Evolutionary conservation across 768 basidiomycete genomes (phyloP), one percentile per base, ranked within the genome.

Genomic region (Kwoniella sp.): DNA sequence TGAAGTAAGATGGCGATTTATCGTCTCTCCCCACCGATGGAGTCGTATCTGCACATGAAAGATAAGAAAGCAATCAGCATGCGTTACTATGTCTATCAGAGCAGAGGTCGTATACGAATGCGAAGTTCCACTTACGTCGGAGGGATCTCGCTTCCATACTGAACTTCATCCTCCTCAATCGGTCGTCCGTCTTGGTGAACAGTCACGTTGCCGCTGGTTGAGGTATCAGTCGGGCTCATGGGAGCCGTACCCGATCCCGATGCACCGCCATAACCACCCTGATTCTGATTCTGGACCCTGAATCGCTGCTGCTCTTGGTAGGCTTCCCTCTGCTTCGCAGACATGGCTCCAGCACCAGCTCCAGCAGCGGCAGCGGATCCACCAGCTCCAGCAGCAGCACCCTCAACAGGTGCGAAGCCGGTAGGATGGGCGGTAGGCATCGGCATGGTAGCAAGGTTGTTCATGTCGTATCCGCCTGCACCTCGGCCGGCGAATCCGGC

Each of bases 61-160:
- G 28, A 28, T 13, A 58, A 26, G 22, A 28, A 34, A 17, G 26
- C 22, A 37, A 37, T 56, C 59, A 61, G 31, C 41, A 22, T 20
- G 15, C 20, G 23, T n/a, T 28, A 2, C 20, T 55, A 51, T 54
- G 2, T 41, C 23, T 9, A 25, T 22, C 17, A 23, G 11, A n/a
- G n/a, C n/a, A n/a, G n/a, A n/a, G n/a, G n/a, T n/a, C n/a, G n/a
- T n/a, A n/a, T n/a, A n/a, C n/a, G n/a, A n/a, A n/a, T n/a, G n/a
- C n/a, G n/a, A n/a, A n/a, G n/a, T n/a, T n/a, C n/a, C 2, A 78
- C 79, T 81, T 62, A 81, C 79, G 78, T 77, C 22, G 79, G 79
- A 12, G 79, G 79, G 31, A 81, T 68, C 63, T 81, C 79, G 26
- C 47, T 60, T 23, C 65, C 71, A 31, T 48, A 55, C 4, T 37